phyloP scores from a whole-genome alignment of 805 yeast species.

The Starmerella vaccinii region DNA sequence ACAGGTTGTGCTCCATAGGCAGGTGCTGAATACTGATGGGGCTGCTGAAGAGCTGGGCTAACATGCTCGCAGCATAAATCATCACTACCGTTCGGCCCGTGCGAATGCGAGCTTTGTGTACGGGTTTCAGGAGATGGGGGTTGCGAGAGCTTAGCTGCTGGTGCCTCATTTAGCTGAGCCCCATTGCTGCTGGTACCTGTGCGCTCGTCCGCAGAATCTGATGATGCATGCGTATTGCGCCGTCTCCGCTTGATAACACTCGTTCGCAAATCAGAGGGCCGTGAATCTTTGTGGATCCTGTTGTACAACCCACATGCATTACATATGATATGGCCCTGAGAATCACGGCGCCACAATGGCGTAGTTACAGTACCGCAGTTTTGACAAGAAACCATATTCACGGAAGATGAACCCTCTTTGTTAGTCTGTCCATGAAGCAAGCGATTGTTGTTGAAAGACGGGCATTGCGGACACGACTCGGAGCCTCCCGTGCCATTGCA shows the following conservation, averaged over 20 bases:
- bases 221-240: conserved; percentile 30
- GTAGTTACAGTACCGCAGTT: conserved; percentile 80
- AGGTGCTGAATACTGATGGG: neutral
- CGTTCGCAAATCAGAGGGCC: conserved; percentile 68
- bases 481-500: conserved; percentile 87
- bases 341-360: conserved; percentile 80
- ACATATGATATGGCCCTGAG: conserved; percentile 71
- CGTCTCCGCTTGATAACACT: conserved; percentile 65
- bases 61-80: conserved; percentile 10
- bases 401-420: conserved; percentile 1
- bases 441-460: conserved; percentile 56
- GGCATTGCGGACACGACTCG: conserved; percentile 70
- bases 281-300: conserved; percentile 60
- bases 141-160: neutral
- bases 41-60: conserved; percentile 1
- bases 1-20: neutral
- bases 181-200: neutral
- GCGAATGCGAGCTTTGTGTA: neutral
- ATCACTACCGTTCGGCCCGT: neutral
- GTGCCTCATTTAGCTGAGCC: neutral
- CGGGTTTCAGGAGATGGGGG: neutral
- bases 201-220: neutral
- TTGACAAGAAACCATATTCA: conserved; percentile 54
- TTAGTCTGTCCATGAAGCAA: conserved; percentile 30
- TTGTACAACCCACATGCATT: conserved; percentile 77